Evolutionary conservation across 257 asterid species (phyloP), one percentile per base, ranked within the genome.

Genomic region (Forsythia viridissima): DNA sequence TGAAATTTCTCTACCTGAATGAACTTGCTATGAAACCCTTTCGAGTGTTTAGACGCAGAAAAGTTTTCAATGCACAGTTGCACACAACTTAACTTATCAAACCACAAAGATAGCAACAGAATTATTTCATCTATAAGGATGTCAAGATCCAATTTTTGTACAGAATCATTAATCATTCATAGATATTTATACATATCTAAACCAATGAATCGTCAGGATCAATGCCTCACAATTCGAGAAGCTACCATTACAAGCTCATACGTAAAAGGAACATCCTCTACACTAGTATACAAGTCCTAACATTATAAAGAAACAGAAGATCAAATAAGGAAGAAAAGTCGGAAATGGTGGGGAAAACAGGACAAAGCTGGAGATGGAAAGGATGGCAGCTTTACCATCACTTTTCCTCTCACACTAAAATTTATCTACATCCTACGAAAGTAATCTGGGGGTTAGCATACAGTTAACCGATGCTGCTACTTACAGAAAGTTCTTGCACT

Each of bases 341-440:
- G 46, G 15, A 34, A 74, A 48, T 40, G 65, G 42, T 52, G 40
- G 77, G 46, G 77, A 34, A 40, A 38, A 21, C 4, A n/a, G 16
- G 59, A 13, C 69, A 61, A 9, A 21, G 13, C 8, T 7, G 16
- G 20, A 63, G 70, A 40, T 77, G 86, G 84, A 88, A 87, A 84
- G 92, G 92, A 90, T 80, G 95, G 84, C 91, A 38, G 69, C 44
- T 65, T 76, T 80, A 88, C 79, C 37, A 80, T 86, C 95, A 15
- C 91, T 81, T 85, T 87, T 80, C 91, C 86, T 81, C 80, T 38
- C 73, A 55, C 55, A 42, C 80, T 76, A 69, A 20, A 34, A 61
- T 71, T 42, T 65, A 83, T 83, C 87, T 87, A 84, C 85, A 81
- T 80, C 85, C 77, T 84, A 84, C 65, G n/a, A 36, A 77, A 71